Evolutionary conservation across 2,329 filamentous ascomycete genomes (phyloP), one percentile per base, ranked within the genome.

Genomic region (Botrytis sinoallii): DNA sequence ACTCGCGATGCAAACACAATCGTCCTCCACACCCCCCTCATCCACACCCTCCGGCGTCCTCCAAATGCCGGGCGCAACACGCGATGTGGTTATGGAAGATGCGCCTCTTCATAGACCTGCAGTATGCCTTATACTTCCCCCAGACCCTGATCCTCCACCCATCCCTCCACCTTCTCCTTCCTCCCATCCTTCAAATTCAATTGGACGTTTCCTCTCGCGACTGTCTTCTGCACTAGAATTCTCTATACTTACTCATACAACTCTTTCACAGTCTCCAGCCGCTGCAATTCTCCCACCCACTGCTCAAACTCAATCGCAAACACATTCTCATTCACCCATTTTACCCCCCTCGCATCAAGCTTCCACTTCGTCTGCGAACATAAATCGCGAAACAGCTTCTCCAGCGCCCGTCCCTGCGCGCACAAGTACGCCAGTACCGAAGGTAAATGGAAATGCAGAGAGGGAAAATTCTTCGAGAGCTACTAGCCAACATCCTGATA

Each of bases 401-500:
- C 76, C 77, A 38, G 79, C 75, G 55, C 78, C 79, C n/a, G 72
- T 74, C 42, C 79, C 79, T 71, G 73, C 75, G 32, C 83, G 87
- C 73, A 87, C 83, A 57, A 84, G 85, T 74, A 89, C 88, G 25
- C 87, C 85, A 8, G 81, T 81, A 40, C 84, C 84, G 70, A 72
- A 69, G 52, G 63, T 44, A 70, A 79, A 79, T 70, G 80, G 77
- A 8, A 82, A 81, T 75, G 79, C 79, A 35, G 78, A 75, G 61
- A 83, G 84, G 55, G 78, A 75, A 60, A 83, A 84, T 72, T 81
- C 83, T 7, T 73, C 71, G 74, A 82, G 89, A 77, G 87, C 88
- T 16, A 84, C 86, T 12, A 90, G 88, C 44, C 86, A 84, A 65
- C 87, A 89, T 74, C 88, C 88, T 5, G 88, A 90, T 75, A 75